Evolutionary conservation across 2,329 filamentous ascomycete genomes (phyloP).

Genomic region (Coleophoma cylindrospora): DNA sequence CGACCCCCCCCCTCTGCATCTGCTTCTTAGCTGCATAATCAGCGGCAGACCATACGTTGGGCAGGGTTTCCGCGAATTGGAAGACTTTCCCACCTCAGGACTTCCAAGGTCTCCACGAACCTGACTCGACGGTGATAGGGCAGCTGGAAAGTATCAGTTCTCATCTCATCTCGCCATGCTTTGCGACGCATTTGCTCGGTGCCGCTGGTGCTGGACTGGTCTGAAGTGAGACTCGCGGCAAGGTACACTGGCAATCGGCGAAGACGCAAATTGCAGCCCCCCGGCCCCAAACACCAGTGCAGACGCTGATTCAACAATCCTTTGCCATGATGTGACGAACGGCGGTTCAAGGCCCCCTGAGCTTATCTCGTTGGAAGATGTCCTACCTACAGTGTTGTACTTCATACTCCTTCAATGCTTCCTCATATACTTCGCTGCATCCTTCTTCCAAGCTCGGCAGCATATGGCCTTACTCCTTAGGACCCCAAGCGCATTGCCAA

Average conservation of each 20-base stretch:
- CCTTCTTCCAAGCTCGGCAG: conserved; percentile 32
- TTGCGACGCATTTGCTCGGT: background rate
- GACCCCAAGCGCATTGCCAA: conserved; percentile 65
- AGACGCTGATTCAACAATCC: background rate
- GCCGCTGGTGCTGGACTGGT: background rate
- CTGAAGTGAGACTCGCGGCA: background rate
- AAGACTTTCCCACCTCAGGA: background rate
- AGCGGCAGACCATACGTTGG: background rate
- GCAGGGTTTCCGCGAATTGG: background rate
- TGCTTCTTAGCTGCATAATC: background rate
- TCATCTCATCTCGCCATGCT: background rate
- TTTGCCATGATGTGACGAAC: background rate
- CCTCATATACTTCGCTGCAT: conserved; percentile 26
- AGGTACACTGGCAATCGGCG: background rate
- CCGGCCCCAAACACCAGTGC: background rate
- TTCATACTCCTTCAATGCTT: conserved; percentile 13
- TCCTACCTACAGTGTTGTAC: background rate
- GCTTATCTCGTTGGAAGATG: background rate
- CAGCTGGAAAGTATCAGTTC: conserved; percentile 1
- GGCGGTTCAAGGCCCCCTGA: background rate
- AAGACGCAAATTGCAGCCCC: background rate
- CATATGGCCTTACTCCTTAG: conserved; percentile 43
- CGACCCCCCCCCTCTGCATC: background rate
- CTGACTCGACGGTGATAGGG: conserved; percentile 8
- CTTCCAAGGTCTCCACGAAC: background rate